Evolutionary conservation across 2,329 filamentous ascomycete genomes (phyloP), one percentile per base, ranked within the genome.

Genomic region (Dryadomyces quercivorus): DNA sequence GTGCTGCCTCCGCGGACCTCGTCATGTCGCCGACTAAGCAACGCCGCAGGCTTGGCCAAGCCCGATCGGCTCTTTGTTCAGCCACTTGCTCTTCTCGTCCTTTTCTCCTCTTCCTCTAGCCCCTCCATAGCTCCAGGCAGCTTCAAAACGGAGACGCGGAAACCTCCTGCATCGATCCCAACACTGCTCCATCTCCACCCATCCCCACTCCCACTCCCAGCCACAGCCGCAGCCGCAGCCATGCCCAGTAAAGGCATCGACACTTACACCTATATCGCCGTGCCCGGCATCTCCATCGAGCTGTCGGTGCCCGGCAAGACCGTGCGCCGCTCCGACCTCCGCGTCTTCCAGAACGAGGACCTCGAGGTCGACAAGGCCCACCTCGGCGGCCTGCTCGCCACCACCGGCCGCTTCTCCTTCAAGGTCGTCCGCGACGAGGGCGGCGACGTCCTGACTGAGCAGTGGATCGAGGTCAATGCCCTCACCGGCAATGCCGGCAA

Each of bases 401-500:
- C 72, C 59, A 65, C 63, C 0, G 74, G 74, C 1, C 67, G 65
- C 15, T 76, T 77, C 57, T 63, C 65, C 5, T 75, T 71, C 61
- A 65, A 68, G 61, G 67, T 70, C 6, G 9, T 51, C 15, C 43
- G 47, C 47, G 65, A 69, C 1, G 64, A 66, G 7, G 62, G 70
- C 54, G 68, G 67, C 9, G 66, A 67, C 8, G 66, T 70, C 15
- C 59, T 76, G 44, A 69, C 67, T 0, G 66, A 67, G 55, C 69
- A 74, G 63, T 74, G 67, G 65, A 65, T 72, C 51, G 66, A 72
- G 6, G 67, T 77, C 60, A 75, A 76, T 57, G 65, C 67, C 47
- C 56, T 75, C 43, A 74, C 72, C 0, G 74, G 74, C 34, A 63
- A 68, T 43, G 61, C 72, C 16, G 68, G 66, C 54, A 65, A 65